These are phyloP conservation scores for Fusarium decemcellulare DNA, from an alignment of 2,329 filamentous ascomycete genomes.

Conservation along the genomic window DNA sequence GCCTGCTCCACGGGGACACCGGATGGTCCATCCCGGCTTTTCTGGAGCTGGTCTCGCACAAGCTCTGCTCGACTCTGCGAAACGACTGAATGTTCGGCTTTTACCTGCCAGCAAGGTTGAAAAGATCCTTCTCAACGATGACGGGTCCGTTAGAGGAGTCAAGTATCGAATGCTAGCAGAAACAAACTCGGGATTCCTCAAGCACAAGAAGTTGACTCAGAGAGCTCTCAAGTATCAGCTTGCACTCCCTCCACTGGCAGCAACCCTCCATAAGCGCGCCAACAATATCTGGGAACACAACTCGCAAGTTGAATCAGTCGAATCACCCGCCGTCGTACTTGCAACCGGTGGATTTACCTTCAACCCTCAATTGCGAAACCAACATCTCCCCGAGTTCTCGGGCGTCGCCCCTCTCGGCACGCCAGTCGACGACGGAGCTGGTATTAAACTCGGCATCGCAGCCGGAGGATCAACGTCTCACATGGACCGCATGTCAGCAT, in stretches of 20 bases:
- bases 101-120: background rate
- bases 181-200: background rate
- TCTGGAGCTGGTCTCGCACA: background rate
- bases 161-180: background rate
- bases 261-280: background rate
- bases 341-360: background rate
- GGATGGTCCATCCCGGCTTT: background rate
- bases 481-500: constrained; percentile 1
- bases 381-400: background rate
- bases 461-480: background rate
- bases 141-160: background rate
- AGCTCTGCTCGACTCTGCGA: background rate
- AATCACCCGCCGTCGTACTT: background rate
- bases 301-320: background rate
- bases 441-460: background rate
- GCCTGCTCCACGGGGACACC: background rate
- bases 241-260: background rate
- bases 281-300: background rate
- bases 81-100: background rate
- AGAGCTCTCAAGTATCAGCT: background rate
- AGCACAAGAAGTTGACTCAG: background rate
- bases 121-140: background rate
- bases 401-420: background rate
- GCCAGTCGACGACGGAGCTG: background rate
- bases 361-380: background rate